Base-by-base conservation (phyloP, 73 alveolate genomes). In the Symbiodinium pilosum region DNA sequence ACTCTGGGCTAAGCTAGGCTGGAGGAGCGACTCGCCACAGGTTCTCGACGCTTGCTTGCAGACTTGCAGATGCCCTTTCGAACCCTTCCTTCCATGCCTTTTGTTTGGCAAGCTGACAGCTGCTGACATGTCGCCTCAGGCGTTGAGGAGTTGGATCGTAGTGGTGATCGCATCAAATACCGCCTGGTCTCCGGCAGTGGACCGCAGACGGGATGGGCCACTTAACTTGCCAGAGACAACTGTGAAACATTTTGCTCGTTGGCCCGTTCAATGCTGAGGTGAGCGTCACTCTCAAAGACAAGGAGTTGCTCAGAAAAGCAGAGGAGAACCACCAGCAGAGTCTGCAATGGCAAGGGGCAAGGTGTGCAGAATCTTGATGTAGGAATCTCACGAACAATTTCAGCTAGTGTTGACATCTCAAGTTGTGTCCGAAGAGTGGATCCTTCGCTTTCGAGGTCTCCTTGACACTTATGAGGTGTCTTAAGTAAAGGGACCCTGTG, bases 201-300 rank as follows among this genome's bases (percentile, higher is more conserved):
- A 30, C 96, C 96, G 39, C 26, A 40, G 28, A 43, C 39, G 4
- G 96, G 96, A 39, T 91, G 96, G 96, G 96, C 32, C 32, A 4
- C 96, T 68, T 52, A n/a, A n/a, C n/a, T n/a, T n/a, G n/a, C n/a
- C n/a, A n/a, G n/a, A n/a, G n/a, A n/a, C n/a, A n/a, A n/a, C n/a
- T n/a, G n/a, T n/a, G n/a, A 14, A 39, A 68, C 40, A 34, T 68
- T 68, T 4, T 5, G 42, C 16, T 36, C 43, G 3, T 9, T 0
- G 36, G 3, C 36, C 41, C 12, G 16, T 20, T 69, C 3, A 39
- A 24, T 21, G 41, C 24, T 24, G 1, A 91, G 96, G 96, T 91
- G 47, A 69, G 88, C 40, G n/a, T 69, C 56, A 91, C 64, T 64
- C 87, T 91, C 77, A 91, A 91, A 39, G 96, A 85, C 73, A 91